phyloP scores from a whole-genome alignment of 1,284 basidiomycete species.

The Gomphus bonarii region DNA sequence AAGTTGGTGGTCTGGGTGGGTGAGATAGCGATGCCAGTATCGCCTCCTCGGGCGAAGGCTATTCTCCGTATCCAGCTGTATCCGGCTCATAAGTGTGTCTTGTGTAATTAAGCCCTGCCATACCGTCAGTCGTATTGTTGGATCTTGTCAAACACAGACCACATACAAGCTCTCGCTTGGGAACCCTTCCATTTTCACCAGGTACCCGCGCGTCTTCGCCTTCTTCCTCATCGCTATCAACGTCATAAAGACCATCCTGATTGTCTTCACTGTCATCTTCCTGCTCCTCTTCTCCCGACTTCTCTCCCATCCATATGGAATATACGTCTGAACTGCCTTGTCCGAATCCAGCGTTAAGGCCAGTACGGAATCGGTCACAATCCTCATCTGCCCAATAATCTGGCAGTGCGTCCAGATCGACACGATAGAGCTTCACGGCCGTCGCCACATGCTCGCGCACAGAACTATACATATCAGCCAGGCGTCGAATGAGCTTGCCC shows the following conservation, averaged over 20 bases:
- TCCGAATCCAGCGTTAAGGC: slow-evolving; percentile 38
- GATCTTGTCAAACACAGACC: neutral
- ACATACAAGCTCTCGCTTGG: slow-evolving; percentile 24
- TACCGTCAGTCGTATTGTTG: slow-evolving; percentile 1
- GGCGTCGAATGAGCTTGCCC: slow-evolving; percentile 53
- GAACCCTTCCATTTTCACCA: neutral
- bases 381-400: slow-evolving; percentile 34
- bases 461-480: slow-evolving; percentile 35
- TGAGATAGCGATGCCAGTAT: slow-evolving; percentile 29
- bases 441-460: slow-evolving; percentile 33
- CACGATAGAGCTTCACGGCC: slow-evolving; percentile 36
- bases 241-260: slow-evolving; percentile 14
- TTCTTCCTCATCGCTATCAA: slow-evolving; percentile 13
- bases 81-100: slow-evolving; percentile 56
- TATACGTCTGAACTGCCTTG: slow-evolving; percentile 10
- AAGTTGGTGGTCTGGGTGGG: slow-evolving; percentile 24
- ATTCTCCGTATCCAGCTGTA: slow-evolving; percentile 55
- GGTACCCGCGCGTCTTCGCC: slow-evolving; percentile 1
- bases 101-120: slow-evolving; percentile 50
- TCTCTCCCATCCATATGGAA: neutral
- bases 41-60: slow-evolving; percentile 45
- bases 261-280: slow-evolving; percentile 17
- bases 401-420: slow-evolving; percentile 46
- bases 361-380: slow-evolving; percentile 31
- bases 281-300: neutral